Base-by-base conservation (phyloP, 805 yeast species). In the Lipomyces orientalis region DNA sequence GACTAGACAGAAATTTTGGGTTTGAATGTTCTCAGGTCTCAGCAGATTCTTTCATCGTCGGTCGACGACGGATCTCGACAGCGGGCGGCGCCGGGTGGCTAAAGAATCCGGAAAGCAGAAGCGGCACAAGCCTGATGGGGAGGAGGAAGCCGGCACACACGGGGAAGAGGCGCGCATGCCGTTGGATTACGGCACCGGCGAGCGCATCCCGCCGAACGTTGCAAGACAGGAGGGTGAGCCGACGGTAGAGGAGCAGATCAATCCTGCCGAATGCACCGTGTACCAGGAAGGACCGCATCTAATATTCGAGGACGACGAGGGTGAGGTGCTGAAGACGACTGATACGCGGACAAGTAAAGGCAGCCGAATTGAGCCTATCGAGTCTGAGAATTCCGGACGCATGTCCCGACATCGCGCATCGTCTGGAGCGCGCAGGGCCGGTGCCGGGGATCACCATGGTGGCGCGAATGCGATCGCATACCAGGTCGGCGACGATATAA, bases 301-400 rank as follows among this genome's bases (percentile, higher is more conserved):
- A 46, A 85, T 93, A 62, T 82, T 94, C 64, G 99, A 94, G 76
- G 95, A 93, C 78, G 86, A 84, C 64, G 83, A 88, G 59, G 98
- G 98, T 64, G 97, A 93, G 75, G 84, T 93, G 54, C 74, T 94
- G 64, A 74, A 78, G 73, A 76, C 83, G 16, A 75, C 78, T 51
- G 78, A 73, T 31, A 62, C 70, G 5, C 4, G 62, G 39, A 43
- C 64, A 8, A 62, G 70, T 35, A 25, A 49, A 10, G 69, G 61
- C 31, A 33, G 51, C 25, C 35, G 19, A 5, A 12, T 52, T n/a
- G 51, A n/a, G 31, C n/a, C 54, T 12, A 4, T 31, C 9, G 56
- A 51, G 16, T n/a, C 60, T 34, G 37, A 35, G 39, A 58, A 25
- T 25, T 25, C 29, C 29, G 29, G 29, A 25, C 2, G 29, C 2